Evolutionary conservation across 169 alveolate genomes (phyloP).

Genomic region (Besnoitia besnoiti): DNA sequence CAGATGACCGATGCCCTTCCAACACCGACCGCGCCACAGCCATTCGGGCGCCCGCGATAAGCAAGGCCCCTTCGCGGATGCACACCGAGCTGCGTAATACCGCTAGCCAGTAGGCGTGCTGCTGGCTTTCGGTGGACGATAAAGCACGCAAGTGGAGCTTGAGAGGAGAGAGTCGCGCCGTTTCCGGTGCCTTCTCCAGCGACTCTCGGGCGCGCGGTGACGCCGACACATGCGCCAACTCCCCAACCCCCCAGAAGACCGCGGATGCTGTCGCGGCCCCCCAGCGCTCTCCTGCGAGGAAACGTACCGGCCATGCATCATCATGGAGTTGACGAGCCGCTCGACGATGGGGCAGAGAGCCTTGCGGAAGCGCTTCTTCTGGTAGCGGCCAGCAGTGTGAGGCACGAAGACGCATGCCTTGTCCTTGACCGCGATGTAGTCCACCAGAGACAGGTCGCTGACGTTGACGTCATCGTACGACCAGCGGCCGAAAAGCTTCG

Average conservation of each 20-base stretch:
- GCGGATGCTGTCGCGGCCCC: too few relatives aligned
- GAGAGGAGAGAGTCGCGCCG: too few relatives aligned
- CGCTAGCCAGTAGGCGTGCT: too few relatives aligned
- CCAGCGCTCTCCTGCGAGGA: too few relatives aligned
- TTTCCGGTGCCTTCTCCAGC: too few relatives aligned
- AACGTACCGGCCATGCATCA: constrained; percentile 78
- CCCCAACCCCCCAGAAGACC: too few relatives aligned
- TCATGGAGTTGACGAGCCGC: constrained; percentile 93
- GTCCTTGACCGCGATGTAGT: constrained; percentile 87
- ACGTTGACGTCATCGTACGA: constrained; percentile 95
- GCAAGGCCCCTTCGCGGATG: too few relatives aligned
- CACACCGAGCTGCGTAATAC: too few relatives aligned
- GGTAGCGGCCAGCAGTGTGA: constrained; percentile 99
- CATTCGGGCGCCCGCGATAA: not conserved
- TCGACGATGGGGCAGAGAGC: constrained; percentile 99
- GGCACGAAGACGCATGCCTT: constrained; percentile 97
- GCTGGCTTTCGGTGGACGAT: too few relatives aligned
- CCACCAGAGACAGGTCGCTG: constrained; percentile 93
- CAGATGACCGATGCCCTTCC: not conserved
- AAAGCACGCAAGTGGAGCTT: too few relatives aligned
- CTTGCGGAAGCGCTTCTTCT: constrained; percentile 97
- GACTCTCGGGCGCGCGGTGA: too few relatives aligned
- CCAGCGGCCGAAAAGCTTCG: constrained; percentile 96
- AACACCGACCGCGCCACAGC: not conserved
- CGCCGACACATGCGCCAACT: too few relatives aligned